Evolutionary conservation across 1,284 basidiomycete genomes (phyloP), one percentile per base, ranked within the genome.

Genomic region (Omphalotus olearius): DNA sequence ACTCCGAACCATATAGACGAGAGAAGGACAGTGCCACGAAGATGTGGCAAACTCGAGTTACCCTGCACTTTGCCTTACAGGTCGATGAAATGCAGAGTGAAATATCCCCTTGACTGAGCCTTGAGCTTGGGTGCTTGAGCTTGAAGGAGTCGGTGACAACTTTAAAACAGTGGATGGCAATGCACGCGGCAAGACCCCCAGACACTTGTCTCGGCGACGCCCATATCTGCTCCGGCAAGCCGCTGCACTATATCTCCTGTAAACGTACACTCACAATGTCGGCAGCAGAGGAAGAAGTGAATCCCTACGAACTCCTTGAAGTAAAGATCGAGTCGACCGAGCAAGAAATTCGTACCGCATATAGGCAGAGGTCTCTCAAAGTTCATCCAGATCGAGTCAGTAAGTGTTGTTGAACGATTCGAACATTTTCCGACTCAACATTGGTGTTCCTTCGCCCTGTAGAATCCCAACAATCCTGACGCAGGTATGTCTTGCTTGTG

Each of bases 381-480:
- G 89, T 91, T 47, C 93, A 94, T 74, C 93, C 92, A 16, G 92
- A 94, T 68, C 82, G 88, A 64, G 89, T 85, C 60, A 63, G 80
- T 83, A 46, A 50, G 62, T 66, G 46, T 35, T 18, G 38, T 16
- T 48, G 45, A 17, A 28, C 50, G 51, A 30, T 28, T 50, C 58
- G 47, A 58, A 54, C 38, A 30, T 48, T 43, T 33, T 52, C 51
- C 52, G 59, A 53, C 53, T 56, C 25, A 51, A 56, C 45, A 59
- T 33, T 13, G 7, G 50, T 57, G 62, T 47, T 42, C 47, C 41
- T 38, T 44, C 6, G 2, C 30, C 30, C 13, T 33, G 4, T 58
- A 91, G 88, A 91, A 91, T 60, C 83, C 82, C 30, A 82, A 88
- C 51, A 87, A 91, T 60, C 85, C 87, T 33, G 78, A 89, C 70